A percentile compares a stretch with the other conserved stretches of the same genome.
Evolutionary conservation across 106 monocot species (phyloP).

Genomic region (Amphibolis antarctica): DNA sequence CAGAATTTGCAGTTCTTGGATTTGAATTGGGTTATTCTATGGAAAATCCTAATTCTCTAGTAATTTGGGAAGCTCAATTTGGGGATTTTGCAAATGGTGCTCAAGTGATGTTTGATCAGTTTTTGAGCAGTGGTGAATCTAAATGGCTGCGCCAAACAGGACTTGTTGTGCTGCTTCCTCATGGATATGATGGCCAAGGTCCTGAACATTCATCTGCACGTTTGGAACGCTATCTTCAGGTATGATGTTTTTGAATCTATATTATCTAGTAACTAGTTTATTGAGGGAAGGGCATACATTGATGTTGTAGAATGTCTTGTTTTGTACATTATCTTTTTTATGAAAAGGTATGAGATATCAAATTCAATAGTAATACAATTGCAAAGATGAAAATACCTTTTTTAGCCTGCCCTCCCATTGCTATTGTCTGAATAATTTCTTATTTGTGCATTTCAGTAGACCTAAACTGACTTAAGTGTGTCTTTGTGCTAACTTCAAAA

Average conservation of each 20-base stretch:
- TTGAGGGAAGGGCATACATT: no score
- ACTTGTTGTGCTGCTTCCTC: constrained; percentile 78
- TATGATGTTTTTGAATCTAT: constrained; percentile 5
- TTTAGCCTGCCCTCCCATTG: no score
- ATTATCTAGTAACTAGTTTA: no score
- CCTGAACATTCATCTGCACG: constrained; percentile 93
- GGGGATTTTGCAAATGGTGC: constrained; percentile 98
- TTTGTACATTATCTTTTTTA: no score
- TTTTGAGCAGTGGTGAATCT: constrained; percentile 90
- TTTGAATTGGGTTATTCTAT: constrained; percentile 99
- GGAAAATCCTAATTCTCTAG: constrained; percentile 97
- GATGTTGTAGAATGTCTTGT: no score
- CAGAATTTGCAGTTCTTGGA: constrained; percentile 94
- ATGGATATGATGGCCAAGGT: constrained; percentile 99
- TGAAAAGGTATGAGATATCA: no score
- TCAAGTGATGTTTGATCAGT: constrained; percentile 95
- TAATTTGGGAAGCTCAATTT: constrained; percentile 99
- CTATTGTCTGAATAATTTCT: no score
- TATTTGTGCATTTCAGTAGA: no score
- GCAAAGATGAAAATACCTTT: no score
- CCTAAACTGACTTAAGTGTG: no score
- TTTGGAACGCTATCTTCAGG: constrained; percentile 93
- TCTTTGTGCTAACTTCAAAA: no score
- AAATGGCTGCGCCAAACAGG: constrained; percentile 97
- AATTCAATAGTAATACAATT: no score